Conservation (phyloP, 345 rosid species). For the Melaleuca alternifolia region DNA sequence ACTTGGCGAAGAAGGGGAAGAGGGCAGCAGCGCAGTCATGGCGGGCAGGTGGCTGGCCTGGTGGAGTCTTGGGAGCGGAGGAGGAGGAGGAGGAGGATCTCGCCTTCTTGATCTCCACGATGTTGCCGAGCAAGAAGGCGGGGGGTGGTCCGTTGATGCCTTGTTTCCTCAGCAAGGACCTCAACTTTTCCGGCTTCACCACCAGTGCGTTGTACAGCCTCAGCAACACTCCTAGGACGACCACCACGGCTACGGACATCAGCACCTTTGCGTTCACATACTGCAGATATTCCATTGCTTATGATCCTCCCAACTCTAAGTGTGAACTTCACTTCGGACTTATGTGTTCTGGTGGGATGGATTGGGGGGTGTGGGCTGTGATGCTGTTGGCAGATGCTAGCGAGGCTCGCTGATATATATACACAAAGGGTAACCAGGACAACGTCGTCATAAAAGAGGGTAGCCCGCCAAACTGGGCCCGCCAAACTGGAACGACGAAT, state of each 20-base stretch:
- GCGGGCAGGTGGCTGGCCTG: neutral
- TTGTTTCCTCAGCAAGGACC: conserved; percentile 18
- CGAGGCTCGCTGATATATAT: neutral
- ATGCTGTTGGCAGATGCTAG: neutral
- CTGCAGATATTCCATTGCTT: neutral
- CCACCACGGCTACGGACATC: neutral
- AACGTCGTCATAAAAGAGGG: neutral
- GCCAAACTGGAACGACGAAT: neutral
- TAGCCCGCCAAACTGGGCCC: neutral
- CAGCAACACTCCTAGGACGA: conserved; percentile 1
- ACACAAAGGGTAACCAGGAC: neutral
- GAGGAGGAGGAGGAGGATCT: neutral
- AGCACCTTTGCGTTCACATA: neutral
- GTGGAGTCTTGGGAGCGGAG: neutral
- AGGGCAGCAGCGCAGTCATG: conserved; percentile 21
- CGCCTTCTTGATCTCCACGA: conserved; percentile 23
- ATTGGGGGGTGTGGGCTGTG: neutral
- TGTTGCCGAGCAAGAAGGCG: conserved; percentile 27
- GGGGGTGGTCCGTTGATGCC: conserved; percentile 34
- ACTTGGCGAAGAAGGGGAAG: conserved; percentile 22
- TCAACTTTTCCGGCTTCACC: conserved; percentile 21
- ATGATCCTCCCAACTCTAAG: neutral
- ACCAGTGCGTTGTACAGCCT: conserved; percentile 13
- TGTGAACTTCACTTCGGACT: neutral
- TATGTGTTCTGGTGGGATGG: neutral